Evolutionary conservation across 805 yeast species (phyloP).

Genomic region (fission yeast (Schizosaccharomyces pombe)): DNA sequence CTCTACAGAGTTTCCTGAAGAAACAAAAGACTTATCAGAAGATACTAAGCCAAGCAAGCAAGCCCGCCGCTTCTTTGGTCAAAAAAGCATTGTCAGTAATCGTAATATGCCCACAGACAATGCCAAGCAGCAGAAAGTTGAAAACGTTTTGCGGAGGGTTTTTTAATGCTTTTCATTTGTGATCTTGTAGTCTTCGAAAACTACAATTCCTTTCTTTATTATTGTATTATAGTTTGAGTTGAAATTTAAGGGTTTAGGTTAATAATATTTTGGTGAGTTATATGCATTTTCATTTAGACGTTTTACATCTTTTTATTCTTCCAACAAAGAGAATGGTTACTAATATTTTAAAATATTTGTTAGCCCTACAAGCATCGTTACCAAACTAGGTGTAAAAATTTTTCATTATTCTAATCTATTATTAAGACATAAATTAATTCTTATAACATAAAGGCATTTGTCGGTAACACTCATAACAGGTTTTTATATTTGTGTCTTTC

Average conservation of each 20-base stretch:
- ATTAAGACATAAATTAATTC: no score
- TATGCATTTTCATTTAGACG: no score
- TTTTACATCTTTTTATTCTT: no score
- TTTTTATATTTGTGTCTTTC: neutral
- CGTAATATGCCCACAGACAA: neutral
- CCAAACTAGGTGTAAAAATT: no score
- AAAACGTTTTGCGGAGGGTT: slow-evolving; percentile 12
- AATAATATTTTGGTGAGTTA: neutral
- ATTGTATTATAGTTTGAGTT: no score
- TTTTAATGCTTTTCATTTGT: slow-evolving; percentile 5
- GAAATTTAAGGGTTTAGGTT: neutral
- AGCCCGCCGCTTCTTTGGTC: slow-evolving; percentile 41
- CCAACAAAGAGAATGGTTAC: no score
- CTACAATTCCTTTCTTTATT: no score
- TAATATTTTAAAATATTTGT: no score
- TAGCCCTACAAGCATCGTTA: no score
- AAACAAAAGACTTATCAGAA: neutral
- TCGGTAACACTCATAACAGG: neutral
- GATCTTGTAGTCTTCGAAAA: neutral
- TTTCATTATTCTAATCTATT: no score
- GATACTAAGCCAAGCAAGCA: slow-evolving; percentile 13
- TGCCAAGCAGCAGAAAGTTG: slow-evolving; percentile 8
- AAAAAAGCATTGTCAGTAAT: slow-evolving; percentile 30
- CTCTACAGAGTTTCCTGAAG: slow-evolving; percentile 10
- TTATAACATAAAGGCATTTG: neutral